These are phyloP conservation scores for Chaetomium sp. DNA, from an alignment of 2,329 filamentous ascomycete genomes.

Conservation along the genomic window DNA sequence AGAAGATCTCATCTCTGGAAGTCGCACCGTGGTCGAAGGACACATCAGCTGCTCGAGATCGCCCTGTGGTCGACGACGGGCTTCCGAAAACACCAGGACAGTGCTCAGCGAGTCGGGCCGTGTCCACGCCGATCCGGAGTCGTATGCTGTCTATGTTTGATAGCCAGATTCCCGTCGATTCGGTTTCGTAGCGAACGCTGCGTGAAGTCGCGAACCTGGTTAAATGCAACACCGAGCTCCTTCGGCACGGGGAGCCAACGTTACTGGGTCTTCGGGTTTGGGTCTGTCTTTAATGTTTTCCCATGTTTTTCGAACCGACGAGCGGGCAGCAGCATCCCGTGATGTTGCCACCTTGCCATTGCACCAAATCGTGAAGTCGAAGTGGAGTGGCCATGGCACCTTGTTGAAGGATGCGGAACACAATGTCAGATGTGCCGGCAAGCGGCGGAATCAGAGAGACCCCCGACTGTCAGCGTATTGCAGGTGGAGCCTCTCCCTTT, in stretches of 20 bases:
- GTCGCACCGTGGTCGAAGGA: not conserved
- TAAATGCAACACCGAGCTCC: slow-evolving; percentile 20
- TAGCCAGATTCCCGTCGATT: slow-evolving; percentile 8
- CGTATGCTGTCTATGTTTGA: slow-evolving; percentile 6
- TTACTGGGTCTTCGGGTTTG: not conserved
- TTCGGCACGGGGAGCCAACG: slow-evolving; percentile 5
- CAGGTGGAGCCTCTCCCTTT: not conserved
- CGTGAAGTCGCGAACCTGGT: slow-evolving; percentile 15
- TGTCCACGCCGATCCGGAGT: slow-evolving; percentile 10
- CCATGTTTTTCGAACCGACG: not conserved
- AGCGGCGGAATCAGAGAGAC: not conserved
- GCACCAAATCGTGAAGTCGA: not conserved
- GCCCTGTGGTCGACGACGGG: not conserved
- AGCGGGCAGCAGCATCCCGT: not conserved
- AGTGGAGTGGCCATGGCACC: not conserved
- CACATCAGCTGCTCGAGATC: not conserved
- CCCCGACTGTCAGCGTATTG: not conserved
- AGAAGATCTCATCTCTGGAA: not conserved
- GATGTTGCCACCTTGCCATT: slow-evolving; percentile 7
- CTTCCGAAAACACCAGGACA: not conserved
- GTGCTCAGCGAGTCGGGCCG: slow-evolving; percentile 3
- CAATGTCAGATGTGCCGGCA: not conserved
- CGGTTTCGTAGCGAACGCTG: not conserved
- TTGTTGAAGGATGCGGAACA: slow-evolving; percentile 7
- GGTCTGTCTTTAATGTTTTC: not conserved